Percentiles rank a stretch among this genome's conserved stretches.
These are phyloP conservation scores for Cubamyces sp. DNA, from an alignment of 768 basidiomycete genomes.

Conservation along the genomic window DNA sequence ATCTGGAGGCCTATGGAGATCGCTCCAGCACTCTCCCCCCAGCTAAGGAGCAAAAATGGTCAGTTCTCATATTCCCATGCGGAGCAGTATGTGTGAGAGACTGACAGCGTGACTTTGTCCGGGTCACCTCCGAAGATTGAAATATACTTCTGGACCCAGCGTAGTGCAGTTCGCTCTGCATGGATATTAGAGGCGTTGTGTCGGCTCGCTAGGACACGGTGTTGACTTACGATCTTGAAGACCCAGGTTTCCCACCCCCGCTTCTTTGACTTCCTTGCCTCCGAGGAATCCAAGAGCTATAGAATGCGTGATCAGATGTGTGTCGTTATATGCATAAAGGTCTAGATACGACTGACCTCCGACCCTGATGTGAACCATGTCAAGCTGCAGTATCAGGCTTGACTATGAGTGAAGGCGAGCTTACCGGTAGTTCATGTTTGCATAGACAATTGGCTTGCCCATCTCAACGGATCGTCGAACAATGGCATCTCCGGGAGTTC, in stretches of 20 bases:
- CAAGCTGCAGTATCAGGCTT: neutral
- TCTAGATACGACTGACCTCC: constrained; percentile 47
- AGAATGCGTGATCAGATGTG: neutral
- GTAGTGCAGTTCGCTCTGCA: constrained; percentile 43
- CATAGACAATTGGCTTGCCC: constrained; percentile 51
- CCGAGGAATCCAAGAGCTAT: constrained; percentile 44
- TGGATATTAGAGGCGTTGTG: constrained; percentile 9
- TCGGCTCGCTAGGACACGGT: neutral
- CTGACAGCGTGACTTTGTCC: constrained; percentile 43
- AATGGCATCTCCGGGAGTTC: constrained; percentile 46
- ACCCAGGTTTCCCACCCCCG: constrained; percentile 48
- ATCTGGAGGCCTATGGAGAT: constrained; percentile 38
- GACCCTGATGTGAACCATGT: constrained; percentile 40
- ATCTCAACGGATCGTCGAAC: constrained; percentile 49
- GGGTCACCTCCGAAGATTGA: constrained; percentile 48
- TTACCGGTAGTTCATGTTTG: constrained; percentile 53
- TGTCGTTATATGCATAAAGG: constrained; percentile 1
- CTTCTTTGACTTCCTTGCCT: constrained; percentile 42
- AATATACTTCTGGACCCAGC: constrained; percentile 47
- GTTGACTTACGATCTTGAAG: constrained; percentile 46
- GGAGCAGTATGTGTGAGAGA: constrained; percentile 32
- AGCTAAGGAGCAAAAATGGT: constrained; percentile 13
- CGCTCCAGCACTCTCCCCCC: constrained; percentile 45
- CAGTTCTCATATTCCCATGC: neutral
- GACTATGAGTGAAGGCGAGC: neutral